Conservation (phyloP, 345 rosid species). For the Mallotus nudiflorus region DNA sequence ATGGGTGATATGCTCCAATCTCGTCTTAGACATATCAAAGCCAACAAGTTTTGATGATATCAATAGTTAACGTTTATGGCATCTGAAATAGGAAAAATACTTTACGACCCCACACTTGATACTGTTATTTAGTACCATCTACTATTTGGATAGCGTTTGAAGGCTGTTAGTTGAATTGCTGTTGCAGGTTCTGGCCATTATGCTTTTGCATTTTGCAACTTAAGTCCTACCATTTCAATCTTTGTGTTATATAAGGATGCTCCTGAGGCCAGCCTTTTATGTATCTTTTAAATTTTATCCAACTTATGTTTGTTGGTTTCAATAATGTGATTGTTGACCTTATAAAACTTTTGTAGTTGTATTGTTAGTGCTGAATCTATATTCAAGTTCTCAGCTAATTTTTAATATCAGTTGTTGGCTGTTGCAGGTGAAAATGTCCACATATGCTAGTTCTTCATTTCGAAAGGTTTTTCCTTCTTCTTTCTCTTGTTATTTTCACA, state of each 20-base stretch:
- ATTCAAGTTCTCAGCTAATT: background rate
- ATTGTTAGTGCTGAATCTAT: background rate
- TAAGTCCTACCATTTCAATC: background rate
- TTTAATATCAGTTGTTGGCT: constrained; percentile 11
- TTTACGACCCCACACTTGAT: no score
- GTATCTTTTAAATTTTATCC: constrained; percentile 1
- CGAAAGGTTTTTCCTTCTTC: constrained; percentile 39
- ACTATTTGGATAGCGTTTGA: background rate
- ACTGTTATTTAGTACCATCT: no score
- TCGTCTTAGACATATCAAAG: background rate
- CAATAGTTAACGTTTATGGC: background rate
- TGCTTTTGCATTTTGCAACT: background rate
- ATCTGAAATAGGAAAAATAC: background rate
- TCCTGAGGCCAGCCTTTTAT: background rate
- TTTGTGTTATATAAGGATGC: background rate
- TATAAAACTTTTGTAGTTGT: background rate
- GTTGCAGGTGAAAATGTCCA: constrained; percentile 58
- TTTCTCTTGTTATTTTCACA: constrained; percentile 4
- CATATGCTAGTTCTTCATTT: constrained; percentile 35
- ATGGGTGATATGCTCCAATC: background rate
- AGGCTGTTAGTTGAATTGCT: background rate
- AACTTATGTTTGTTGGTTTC: background rate
- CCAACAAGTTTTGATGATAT: background rate
- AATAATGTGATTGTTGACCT: background rate
- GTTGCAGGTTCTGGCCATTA: background rate